phyloP scores from a whole-genome alignment of 2,329 filamentous ascomycete genomes.

The Pseudogymnoascus sp. region DNA sequence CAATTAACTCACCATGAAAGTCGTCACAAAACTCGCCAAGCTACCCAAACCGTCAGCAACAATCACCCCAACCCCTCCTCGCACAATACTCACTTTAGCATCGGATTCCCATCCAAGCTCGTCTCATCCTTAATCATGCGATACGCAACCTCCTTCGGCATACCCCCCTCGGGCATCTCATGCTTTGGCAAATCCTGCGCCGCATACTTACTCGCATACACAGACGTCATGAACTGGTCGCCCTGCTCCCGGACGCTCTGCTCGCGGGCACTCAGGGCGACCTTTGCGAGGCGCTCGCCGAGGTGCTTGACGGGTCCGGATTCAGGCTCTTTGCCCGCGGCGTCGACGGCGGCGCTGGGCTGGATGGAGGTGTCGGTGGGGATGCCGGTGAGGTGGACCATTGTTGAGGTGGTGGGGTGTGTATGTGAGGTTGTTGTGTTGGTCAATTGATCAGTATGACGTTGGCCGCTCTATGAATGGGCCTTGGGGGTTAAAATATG shows the following conservation, averaged over 20 bases:
- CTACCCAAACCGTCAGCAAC: slow-evolving; percentile 36
- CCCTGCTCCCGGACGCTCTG: no score
- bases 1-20: slow-evolving; percentile 68
- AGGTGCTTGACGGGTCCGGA: slow-evolving; percentile 17
- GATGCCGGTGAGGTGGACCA: slow-evolving; percentile 42
- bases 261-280: slow-evolving; percentile 32
- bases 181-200: slow-evolving; percentile 69
- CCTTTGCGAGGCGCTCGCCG: slow-evolving; percentile 37
- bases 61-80: neutral
- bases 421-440: neutral
- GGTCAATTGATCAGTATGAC: neutral
- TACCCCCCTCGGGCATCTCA: slow-evolving; percentile 83
- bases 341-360: slow-evolving; percentile 26
- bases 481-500: neutral
- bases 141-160: slow-evolving; percentile 90
- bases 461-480: neutral
- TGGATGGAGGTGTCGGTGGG: slow-evolving; percentile 19
- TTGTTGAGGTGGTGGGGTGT: slow-evolving; percentile 23
- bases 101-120: slow-evolving; percentile 83
- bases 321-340: slow-evolving; percentile 26
- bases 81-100: slow-evolving; percentile 57
- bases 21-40: slow-evolving; percentile 87
- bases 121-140: slow-evolving; percentile 95
- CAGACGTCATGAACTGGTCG: slow-evolving; percentile 31
- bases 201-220: slow-evolving; percentile 84